Base-by-base conservation (phyloP, 176 grass and related monocot genomes). In the Phragmites australis region DNA sequence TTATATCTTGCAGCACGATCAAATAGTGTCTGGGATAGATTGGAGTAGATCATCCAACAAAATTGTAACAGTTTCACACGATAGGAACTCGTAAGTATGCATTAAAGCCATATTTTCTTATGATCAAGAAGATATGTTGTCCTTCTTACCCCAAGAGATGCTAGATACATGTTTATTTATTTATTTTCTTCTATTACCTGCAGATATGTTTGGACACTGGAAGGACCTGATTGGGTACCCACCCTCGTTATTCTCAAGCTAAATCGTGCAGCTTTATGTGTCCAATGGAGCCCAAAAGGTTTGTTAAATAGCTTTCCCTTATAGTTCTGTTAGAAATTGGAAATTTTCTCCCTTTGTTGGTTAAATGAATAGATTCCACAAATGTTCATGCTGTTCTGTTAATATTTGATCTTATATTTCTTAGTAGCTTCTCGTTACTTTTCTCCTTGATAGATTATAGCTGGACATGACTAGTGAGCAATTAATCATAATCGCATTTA, bases 121-220 rank as follows among this genome's bases (percentile, higher is more conserved):
- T n/a, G n/a, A n/a, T n/a, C n/a, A n/a, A 77, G 25, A 61, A 72
- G 37, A 32, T 74, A 6, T 54, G 14, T 49, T 31, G 7, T 83
- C 2, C 8, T 76, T 41, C 21, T 50, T 65, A 61, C 25, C 74
- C 59, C 21, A 61, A 50, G 25, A 21, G 21, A 52, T 23, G 21
- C 84, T 47, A 61, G 12, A 77, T 72, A 44, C 3, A 9, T 18
- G n/a, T 17, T 31, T 43, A 6, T 50, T 31, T 82, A n/a, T 25
- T 8, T 40, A n/a, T 37, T 27, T 61, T 37, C 66, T 26, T 47
- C 53, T 44, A 57, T 77, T 79, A 9, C 37, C 72, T 70, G 41
- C 77, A 98, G 96, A 86, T 98, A 94, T 93, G 96, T 98, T 55
- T 98, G 96, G 96, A 94, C 88, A 70, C 88, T 91, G 89, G 96